Conservation (phyloP, 1,139 yeast genomes). For the Yamadazyma jaroonii region DNA sequence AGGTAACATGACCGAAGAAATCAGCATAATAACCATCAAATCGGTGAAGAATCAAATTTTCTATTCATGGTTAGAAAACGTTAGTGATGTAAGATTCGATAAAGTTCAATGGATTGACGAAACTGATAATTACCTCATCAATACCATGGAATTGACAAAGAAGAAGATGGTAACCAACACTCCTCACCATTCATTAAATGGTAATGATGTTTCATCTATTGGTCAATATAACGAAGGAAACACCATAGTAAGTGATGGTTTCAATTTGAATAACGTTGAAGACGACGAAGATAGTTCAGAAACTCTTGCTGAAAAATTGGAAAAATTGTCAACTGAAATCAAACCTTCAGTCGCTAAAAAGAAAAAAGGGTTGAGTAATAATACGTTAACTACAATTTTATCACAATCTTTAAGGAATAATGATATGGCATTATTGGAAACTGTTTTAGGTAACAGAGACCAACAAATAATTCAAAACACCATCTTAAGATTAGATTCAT, state of each 20-base stretch:
- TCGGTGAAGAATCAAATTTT: conserved; percentile 40
- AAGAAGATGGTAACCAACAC: conserved; percentile 33
- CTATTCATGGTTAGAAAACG: conserved; percentile 72
- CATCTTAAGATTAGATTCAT: conserved; percentile 65
- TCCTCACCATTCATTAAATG: conserved; percentile 45
- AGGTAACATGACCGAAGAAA: conserved; percentile 30
- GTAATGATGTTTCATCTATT: conserved; percentile 72
- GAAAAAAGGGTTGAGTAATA: conserved; percentile 25
- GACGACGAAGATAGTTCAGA: conserved; percentile 41
- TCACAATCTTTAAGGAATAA: conserved; percentile 72
- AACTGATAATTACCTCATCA: conserved; percentile 20
- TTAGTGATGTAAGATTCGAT: conserved; percentile 64
- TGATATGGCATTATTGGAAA: conserved; percentile 71
- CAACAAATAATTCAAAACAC: conserved; percentile 72
- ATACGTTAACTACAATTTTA: conserved; percentile 60
- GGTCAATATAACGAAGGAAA: conserved; percentile 66
- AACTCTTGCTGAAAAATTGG: conserved; percentile 61
- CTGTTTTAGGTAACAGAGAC: conserved; percentile 76
- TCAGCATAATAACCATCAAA: conserved; percentile 40
- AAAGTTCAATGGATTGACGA: conserved; percentile 50
- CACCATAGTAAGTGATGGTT: conserved; percentile 65
- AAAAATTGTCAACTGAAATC: conserved; percentile 35
- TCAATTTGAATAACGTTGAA: conserved; percentile 55
- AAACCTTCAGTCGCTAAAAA: conserved; percentile 25
- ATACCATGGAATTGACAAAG: conserved; percentile 34